phyloP scores from a whole-genome alignment of 1,139 yeast genomes.

The Dujonia santamariae region DNA sequence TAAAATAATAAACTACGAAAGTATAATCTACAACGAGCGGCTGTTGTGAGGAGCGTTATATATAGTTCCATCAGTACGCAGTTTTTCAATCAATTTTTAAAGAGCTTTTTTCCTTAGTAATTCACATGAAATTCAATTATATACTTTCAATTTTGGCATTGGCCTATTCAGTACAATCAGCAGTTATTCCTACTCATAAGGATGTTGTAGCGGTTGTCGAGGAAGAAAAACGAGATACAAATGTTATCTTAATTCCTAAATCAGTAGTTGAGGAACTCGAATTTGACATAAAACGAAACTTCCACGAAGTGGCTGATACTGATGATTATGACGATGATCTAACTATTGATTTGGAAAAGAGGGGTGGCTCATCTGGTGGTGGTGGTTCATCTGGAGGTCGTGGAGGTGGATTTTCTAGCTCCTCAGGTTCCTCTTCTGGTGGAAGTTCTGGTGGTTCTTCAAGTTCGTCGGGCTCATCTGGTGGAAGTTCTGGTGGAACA shows the following conservation, averaged over 20 bases:
- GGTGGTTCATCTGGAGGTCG: not conserved
- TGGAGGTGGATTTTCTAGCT: conserved; percentile 1
- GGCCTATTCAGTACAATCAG: too few relatives aligned
- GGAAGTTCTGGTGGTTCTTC: conserved; percentile 6
- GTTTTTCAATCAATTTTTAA: too few relatives aligned
- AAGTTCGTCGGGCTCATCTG: conserved; percentile 7
- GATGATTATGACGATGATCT: not conserved
- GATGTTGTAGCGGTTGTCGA: too few relatives aligned
- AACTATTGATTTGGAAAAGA: not conserved
- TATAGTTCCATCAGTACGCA: too few relatives aligned
- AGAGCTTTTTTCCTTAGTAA: too few relatives aligned
- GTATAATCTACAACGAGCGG: too few relatives aligned
- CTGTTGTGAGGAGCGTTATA: too few relatives aligned
- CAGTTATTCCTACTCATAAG: too few relatives aligned
- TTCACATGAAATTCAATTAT: too few relatives aligned
- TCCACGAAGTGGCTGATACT: not conserved
- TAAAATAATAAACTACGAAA: too few relatives aligned
- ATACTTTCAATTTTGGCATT: too few relatives aligned
- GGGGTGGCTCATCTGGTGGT: not conserved
- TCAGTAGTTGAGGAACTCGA: not conserved
- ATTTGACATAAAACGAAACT: not conserved
- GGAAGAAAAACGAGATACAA: not conserved
- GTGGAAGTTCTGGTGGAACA: conserved; percentile 6
- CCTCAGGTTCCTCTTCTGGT: conserved; percentile 4
- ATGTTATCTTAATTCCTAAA: not conserved